These are phyloP conservation scores for Tephrocybe sp. DNA, from an alignment of 768 basidiomycete genomes.

Conservation along the genomic window DNA sequence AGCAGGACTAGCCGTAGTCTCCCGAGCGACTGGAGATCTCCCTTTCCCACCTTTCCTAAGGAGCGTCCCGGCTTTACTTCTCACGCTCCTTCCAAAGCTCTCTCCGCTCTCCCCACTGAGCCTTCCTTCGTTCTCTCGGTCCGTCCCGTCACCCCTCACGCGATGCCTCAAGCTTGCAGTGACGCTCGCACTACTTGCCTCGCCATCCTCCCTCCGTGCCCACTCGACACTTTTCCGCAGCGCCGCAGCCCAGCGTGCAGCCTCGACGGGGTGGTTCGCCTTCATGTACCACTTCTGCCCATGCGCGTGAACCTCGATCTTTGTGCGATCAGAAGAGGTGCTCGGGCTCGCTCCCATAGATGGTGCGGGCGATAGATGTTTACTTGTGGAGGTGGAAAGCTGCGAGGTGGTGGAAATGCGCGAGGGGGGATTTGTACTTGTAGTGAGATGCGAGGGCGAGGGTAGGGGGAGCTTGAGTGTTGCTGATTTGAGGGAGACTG, in stretches of 20 bases:
- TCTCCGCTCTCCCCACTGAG: constrained; percentile 51
- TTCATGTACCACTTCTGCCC: constrained; percentile 81
- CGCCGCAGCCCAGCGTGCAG: constrained; percentile 82
- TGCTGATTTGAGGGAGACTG: constrained; percentile 85
- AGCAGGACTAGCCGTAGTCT: not conserved
- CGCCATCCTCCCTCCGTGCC: constrained; percentile 43
- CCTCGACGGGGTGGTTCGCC: constrained; percentile 87
- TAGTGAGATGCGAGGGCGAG: not conserved
- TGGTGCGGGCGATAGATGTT: not conserved
- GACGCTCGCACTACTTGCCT: constrained; percentile 18
- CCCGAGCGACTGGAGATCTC: not conserved
- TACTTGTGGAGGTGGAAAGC: not conserved
- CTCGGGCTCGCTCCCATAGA: not conserved
- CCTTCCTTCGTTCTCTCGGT: constrained; percentile 25
- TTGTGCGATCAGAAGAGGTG: constrained; percentile 51
- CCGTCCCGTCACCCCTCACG: not conserved
- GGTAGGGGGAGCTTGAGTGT: constrained; percentile 48
- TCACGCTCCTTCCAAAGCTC: constrained; percentile 30
- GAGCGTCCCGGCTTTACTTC: constrained; percentile 19
- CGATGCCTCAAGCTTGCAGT: constrained; percentile 3
- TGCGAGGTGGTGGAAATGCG: not conserved
- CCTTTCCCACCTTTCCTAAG: constrained; percentile 4
- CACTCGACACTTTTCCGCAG: constrained; percentile 75
- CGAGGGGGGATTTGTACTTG: not conserved
- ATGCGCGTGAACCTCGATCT: constrained; percentile 80